Base-by-base conservation (phyloP, 148 eudicot genomes). In the Rhododendron henanense region DNA sequence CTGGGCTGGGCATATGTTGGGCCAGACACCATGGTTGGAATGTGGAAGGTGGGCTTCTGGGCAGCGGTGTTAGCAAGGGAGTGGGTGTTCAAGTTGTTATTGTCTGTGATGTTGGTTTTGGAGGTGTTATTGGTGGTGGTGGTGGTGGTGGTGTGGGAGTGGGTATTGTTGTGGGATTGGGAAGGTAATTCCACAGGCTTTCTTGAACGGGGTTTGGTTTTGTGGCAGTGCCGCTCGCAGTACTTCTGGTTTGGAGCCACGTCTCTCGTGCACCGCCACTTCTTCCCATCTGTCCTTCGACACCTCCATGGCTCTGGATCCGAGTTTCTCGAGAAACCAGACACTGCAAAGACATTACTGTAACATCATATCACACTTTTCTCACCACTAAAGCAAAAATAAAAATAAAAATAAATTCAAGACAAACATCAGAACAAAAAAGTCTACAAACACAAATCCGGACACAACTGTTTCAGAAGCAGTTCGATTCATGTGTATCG, bases 301-400 rank as follows among this genome's bases (percentile, higher is more conserved):
- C 98, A 95, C 91, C 98, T 88, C 97, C 98, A 92, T 44, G 97
- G 96, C 90, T 95, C 98, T 41, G 94, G 85, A 90, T 92, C 94
- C 37, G 88, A 91, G 47, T 89, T 91, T 25, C 85, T 88, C 50
- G 85, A n/a, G 69, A 87, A 63, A 35, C 88, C 90, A 10, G 85
- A 57, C 45, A 85, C 89, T 82, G 81, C 84, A 75, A 50, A 83
- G 48, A 48, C 83, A 61, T 21, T 39, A 61, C 85, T 28, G 21
- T 13, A 81, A 41, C 59, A 79, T 45, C 69, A 79, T 15, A 13
- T 35, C 9, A 25, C 18, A 44, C 18, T 65, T 4, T 8, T 2
- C 47, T 5, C 31, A 25, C 23, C 23, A 83, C 6, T 57, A 61
- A 78, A 41, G 31, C 61, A 16, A 41, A 28, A 55, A 51, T 23